Base-by-base conservation (phyloP, 1,284 basidiomycete species). In the Leucoagaricus sp. region DNA sequence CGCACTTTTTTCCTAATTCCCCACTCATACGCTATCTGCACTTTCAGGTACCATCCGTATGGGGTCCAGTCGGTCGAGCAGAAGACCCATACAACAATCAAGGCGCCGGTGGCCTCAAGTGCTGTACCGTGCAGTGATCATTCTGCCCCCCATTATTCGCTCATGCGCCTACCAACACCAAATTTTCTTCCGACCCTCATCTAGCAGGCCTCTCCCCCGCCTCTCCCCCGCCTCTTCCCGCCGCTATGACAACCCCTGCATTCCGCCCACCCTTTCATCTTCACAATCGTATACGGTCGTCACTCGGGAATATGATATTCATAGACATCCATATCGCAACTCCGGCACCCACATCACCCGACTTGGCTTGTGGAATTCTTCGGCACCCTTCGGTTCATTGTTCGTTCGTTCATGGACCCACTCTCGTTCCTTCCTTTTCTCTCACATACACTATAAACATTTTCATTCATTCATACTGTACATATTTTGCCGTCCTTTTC, bases 31-130 rank as follows among this genome's bases (percentile, higher is more conserved):
- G 19, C 2, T 23, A 12, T 5, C 5, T 60, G 56, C 62, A 59
- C 34, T 57, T 62, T 34, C 64, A 93, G 88, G 86, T 94, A 47
- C 93, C 94, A 15, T 93, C 89, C 25, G 90, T 96, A 1, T 97
- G 93, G 94, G 93, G 93, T 6, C 86, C 89, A 31, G 85, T 93
- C n/a, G 83, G 84, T 59, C 90, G 87, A 69, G 82, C 84, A 49
- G 89, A 93, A 61, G 91, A 94, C 68, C 92, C 92, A 57, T 93
- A 93, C 66, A 87, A 86, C 42, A 86, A 85, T 58, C 82, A 80
- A 65, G 73, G 75, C 51, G 62, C 65, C 58, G 82, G 80, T n/a
- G 55, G 55, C 49, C 49, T 57, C 61, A 74, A 73, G 59, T 83
- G 81, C 63, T 76, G 75, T 63, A 71, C 70, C 9, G 69, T 84